Evolutionary conservation across 257 asterid genomes (phyloP).

Genomic region (Eucommia ulmoides): DNA sequence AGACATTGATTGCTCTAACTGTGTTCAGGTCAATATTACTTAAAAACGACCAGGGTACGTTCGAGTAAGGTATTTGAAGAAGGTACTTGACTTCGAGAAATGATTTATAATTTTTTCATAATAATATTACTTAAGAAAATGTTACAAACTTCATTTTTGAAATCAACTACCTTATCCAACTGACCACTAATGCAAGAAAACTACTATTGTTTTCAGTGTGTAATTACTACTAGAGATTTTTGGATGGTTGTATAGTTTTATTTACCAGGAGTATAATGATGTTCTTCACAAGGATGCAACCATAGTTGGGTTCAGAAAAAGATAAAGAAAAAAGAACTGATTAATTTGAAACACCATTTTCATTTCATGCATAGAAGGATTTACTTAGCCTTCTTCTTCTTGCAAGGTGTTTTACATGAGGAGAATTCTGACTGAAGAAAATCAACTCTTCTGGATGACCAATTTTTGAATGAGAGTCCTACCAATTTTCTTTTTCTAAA

Average conservation of each 20-base stretch:
- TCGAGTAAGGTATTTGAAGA: too few relatives aligned
- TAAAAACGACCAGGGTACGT: neutral
- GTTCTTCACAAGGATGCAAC: slow-evolving; percentile 93
- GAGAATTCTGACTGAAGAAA: slow-evolving; percentile 27
- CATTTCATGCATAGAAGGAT: too few relatives aligned
- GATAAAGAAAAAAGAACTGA: neutral
- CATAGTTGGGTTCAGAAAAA: slow-evolving; percentile 18
- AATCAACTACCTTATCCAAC: too few relatives aligned
- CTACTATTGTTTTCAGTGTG: too few relatives aligned
- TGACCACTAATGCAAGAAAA: too few relatives aligned
- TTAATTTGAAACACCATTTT: neutral
- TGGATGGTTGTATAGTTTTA: slow-evolving; percentile 34
- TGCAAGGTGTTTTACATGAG: slow-evolving; percentile 61
- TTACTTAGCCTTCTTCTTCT: slow-evolving; percentile 5
- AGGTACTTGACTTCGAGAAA: too few relatives aligned
- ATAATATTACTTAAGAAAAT: slow-evolving; percentile 5
- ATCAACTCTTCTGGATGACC: slow-evolving; percentile 11
- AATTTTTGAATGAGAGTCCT: too few relatives aligned
- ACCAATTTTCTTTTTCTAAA: too few relatives aligned
- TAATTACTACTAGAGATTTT: too few relatives aligned
- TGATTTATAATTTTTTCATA: neutral
- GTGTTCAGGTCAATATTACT: slow-evolving; percentile 54
- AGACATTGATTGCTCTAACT: slow-evolving; percentile 66
- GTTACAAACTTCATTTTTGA: too few relatives aligned
- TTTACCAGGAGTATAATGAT: slow-evolving; percentile 77